phyloP scores from a whole-genome alignment of 495 filamentous ascomycete species.

The Barbatosphaeria neglecta region DNA sequence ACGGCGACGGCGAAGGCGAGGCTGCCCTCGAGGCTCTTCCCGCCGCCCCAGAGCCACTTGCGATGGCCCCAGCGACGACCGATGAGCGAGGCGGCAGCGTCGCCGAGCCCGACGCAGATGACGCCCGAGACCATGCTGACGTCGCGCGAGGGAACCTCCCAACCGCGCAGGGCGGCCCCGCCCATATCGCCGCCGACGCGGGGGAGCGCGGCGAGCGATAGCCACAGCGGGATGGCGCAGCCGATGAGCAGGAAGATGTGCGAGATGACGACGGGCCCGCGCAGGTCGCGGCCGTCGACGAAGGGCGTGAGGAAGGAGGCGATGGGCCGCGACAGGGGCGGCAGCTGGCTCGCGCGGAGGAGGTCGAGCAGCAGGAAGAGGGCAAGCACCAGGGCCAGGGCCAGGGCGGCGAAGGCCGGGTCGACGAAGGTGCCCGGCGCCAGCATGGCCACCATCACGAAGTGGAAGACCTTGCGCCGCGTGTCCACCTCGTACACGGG shows the following conservation, averaged over 20 bases:
- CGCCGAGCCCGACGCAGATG: constrained; percentile 88
- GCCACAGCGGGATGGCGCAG: constrained; percentile 91
- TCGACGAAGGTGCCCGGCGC: constrained; percentile 77
- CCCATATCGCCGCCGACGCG: constrained; percentile 41
- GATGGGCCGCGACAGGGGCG: constrained; percentile 71
- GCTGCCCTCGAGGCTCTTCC: constrained; percentile 89
- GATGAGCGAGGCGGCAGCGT: constrained; percentile 86
- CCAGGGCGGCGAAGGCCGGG: constrained; percentile 69
- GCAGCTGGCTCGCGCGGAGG: constrained; percentile 80
- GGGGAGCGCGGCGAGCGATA: constrained; percentile 58
- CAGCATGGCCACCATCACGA: constrained; percentile 95
- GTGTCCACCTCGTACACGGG: constrained; percentile 78
- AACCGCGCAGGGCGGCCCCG: constrained; percentile 46
- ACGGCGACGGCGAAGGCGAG: constrained; percentile 76
- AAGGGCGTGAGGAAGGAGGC: constrained; percentile 83
- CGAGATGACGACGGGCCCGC: constrained; percentile 85
- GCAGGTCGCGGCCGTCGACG: constrained; percentile 85
- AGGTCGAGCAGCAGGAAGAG: constrained; percentile 83
- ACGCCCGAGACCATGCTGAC: constrained; percentile 83
- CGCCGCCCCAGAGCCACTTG: constrained; percentile 96
- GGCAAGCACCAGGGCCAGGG: constrained; percentile 59
- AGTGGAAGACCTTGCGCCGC: constrained; percentile 95
- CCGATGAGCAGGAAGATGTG: constrained; percentile 95
- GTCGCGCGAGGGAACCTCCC: constrained; percentile 60
- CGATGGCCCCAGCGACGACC: constrained; percentile 74